phyloP scores from a whole-genome alignment of 768 basidiomycete genomes.

The Chalciporus pseudorubinellus region DNA sequence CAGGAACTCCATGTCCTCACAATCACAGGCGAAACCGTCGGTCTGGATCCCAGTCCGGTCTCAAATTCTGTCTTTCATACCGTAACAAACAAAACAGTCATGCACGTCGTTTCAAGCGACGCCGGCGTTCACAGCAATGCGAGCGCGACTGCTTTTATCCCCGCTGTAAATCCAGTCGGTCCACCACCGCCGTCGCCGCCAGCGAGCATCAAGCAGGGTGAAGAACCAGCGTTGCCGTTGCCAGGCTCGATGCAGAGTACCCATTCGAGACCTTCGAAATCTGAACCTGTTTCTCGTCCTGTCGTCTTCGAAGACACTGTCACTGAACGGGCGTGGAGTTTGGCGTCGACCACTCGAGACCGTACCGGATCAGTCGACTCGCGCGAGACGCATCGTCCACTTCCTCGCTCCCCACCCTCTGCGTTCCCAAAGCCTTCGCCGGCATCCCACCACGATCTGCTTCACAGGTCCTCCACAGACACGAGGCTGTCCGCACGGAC shows the following conservation, averaged over 20 bases:
- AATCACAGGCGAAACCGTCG: constrained; percentile 48
- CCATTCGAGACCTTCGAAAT: constrained; percentile 21
- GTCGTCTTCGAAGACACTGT: constrained; percentile 36
- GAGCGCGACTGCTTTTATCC: not conserved
- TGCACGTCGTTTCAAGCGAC: constrained; percentile 30
- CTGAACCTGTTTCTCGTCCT: constrained; percentile 22
- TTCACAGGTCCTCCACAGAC: constrained; percentile 52
- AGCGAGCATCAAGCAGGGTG: constrained; percentile 35
- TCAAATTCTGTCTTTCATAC: constrained; percentile 35
- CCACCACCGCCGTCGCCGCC: constrained; percentile 59
- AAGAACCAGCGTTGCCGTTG: constrained; percentile 16
- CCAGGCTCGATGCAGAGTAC: constrained; percentile 28
- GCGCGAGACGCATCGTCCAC: constrained; percentile 16
- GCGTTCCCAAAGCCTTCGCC: constrained; percentile 15
- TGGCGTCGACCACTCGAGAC: constrained; percentile 22
- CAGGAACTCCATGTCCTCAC: constrained; percentile 56
- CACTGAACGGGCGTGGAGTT: constrained; percentile 18
- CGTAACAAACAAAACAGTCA: constrained; percentile 34
- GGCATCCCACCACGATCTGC: constrained; percentile 25
- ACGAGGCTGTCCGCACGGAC: constrained; percentile 38
- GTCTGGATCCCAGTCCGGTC: constrained; percentile 39
- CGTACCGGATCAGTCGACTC: constrained; percentile 33
- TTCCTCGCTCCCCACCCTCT: constrained; percentile 20
- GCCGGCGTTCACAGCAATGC: constrained; percentile 11
- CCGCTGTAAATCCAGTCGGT: constrained; percentile 30